phyloP scores from a whole-genome alignment of 2,329 filamentous ascomycete genomes.

The Aspergillus tanneri region DNA sequence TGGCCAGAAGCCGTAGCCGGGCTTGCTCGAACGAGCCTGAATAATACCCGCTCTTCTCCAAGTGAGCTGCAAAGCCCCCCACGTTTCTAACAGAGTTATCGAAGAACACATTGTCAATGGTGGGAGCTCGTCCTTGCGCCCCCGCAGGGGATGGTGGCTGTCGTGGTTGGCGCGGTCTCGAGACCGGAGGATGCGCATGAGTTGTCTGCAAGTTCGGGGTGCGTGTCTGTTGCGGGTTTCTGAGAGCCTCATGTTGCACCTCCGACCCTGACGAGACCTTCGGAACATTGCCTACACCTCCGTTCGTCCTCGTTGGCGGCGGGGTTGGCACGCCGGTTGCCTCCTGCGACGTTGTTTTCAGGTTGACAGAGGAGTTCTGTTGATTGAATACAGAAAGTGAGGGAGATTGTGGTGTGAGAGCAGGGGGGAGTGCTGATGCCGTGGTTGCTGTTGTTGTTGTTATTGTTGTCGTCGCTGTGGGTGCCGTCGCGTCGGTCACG shows the following conservation, averaged over 20 bases:
- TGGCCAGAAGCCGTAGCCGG: slow-evolving; percentile 55
- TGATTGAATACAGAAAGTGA: too few relatives aligned
- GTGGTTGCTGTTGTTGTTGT: too few relatives aligned
- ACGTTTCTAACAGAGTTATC: slow-evolving; percentile 8
- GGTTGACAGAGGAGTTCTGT: too few relatives aligned
- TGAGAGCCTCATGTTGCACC: background rate
- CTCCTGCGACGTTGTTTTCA: background rate
- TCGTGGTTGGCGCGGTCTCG: background rate
- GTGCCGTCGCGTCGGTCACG: slow-evolving; percentile 9
- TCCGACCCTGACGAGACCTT: background rate
- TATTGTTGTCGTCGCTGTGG: slow-evolving; percentile 13
- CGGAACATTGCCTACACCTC: background rate
- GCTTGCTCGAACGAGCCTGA: slow-evolving; percentile 42
- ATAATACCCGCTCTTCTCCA: slow-evolving; percentile 21
- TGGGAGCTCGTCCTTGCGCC: too few relatives aligned
- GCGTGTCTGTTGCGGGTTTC: background rate
- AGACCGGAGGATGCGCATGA: background rate
- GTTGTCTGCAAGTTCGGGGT: background rate
- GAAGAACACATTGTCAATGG: slow-evolving; percentile 19
- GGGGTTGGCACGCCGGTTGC: background rate
- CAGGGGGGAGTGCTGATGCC: too few relatives aligned
- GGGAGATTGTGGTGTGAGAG: too few relatives aligned
- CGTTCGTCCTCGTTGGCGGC: background rate
- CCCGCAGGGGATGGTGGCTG: background rate
- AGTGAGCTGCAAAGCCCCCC: slow-evolving; percentile 19